Evolutionary conservation across 1,284 basidiomycete genomes (phyloP), one percentile per base, ranked within the genome.

Genomic region (Moesziomyces sp.): DNA sequence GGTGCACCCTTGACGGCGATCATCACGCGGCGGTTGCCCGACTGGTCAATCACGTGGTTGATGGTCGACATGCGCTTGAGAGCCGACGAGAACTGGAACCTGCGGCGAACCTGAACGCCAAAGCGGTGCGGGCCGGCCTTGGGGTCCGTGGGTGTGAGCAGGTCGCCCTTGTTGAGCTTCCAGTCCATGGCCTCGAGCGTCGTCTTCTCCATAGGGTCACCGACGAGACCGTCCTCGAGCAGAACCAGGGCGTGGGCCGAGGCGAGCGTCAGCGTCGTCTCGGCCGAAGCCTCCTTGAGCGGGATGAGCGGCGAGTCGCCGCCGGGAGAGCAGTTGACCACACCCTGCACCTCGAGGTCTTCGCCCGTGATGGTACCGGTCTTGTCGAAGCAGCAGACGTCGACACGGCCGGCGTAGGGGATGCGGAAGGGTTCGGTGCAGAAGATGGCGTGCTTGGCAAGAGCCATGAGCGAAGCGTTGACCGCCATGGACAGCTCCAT

Each of bases 201-300:
- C 0, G 93, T 96, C 86, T 96, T 96, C 85, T 99, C 96, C 96
- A 99, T 99, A 0, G 97, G 96, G 84, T 99, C 97, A 16, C 96
- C 97, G 38, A 99, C 95, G 40, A 97, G 87, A 5, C 94, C 96
- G 80, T 88, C 88, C 51, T 97, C 94, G 42, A 99, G 88, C 53
- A 93, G 88, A 21, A 99, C 96, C 4, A 99, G 87, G 0, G 97
- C 95, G 82, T 99, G 97, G 0, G 97, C 95, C 8, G 93, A 91
- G 46, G 96, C 96, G 14, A 99, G 89, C 59, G 93, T 93, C 0
- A 93, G 87, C 3, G 90, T 93, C 0, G 96, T 97, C 71, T 94
- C 90, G 50, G 89, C 88, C 2, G 88, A 86, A 9, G 91, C 89
- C 54, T 92, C 89, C 71, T 90, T 91, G 51, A 98, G 91, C 51